Evolutionary conservation across 106 monocot species (phyloP), one percentile per base, ranked within the genome.

Genomic region (Dendrobium huoshanense): DNA sequence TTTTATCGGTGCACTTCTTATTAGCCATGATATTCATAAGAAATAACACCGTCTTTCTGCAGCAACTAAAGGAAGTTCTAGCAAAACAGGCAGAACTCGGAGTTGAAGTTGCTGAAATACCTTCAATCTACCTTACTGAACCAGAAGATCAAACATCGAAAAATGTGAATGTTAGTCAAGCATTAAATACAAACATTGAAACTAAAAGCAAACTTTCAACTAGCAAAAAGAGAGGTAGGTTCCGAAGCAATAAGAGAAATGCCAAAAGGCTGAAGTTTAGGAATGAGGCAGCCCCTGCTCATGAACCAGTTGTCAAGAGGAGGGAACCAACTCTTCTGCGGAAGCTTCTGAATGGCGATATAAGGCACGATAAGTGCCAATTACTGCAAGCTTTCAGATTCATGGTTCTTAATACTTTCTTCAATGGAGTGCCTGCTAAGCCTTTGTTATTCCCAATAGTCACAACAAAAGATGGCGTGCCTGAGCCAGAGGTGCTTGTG

Each of bases 51-150:
- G 10, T 55, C 22, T 55, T n/a, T 31, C 15, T 78, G 47, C 94
- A 98, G 98, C 89, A 98, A 95, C 82, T 98, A 80, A 94, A 90
- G 82, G 91, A 98, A 77, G 78, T 98, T 70, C 77, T 98, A 54
- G 87, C 82, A 31, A 92, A 95, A 72, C 98, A 98, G 43, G 88
- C 87, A 78, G 92, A 98, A 48, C 79, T 98, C 56, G 98, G 95
- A n/a, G 83, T 98, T 70, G 91, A 92, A 88, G 89, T 87, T 51
- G 92, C 98, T 61, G 98, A 98, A 72, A 81, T 98, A 76, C 98
- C 98, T 58, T 44, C 79, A 13, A 67, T 77, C 45, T 95, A 92
- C 85, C 83, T 98, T 51, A 79, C 82, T 42, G 89, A 89, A 73
- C 55, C 78, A 45, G 90, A 85, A 74, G 80, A 51, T n/a, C 80